Conservation (phyloP, 306 rosid genomes). For the Cyamopsis tetragonoloba region DNA sequence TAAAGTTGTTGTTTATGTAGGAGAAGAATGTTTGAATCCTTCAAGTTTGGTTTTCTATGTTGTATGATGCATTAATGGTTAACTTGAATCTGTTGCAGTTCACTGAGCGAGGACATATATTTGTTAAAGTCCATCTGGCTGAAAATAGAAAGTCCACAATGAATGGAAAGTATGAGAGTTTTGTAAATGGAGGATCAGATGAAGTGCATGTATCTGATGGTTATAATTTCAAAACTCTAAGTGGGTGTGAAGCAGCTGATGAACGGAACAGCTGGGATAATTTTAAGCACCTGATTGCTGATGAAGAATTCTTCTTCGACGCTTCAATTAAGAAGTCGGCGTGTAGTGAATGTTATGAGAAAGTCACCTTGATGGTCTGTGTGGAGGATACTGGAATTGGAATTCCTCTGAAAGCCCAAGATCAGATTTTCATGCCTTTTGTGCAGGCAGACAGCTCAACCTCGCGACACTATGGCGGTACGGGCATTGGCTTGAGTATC, state of each 20-base stretch:
- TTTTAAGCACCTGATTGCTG: constrained; percentile 61
- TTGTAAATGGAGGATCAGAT: constrained; percentile 55
- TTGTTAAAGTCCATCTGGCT: constrained; percentile 80
- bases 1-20: not conserved
- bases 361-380: constrained; percentile 70
- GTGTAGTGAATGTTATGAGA: constrained; percentile 46
- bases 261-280: constrained; percentile 82
- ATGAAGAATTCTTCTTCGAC: constrained; percentile 56
- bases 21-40: not conserved
- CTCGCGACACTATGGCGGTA: constrained; percentile 92
- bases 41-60: not conserved
- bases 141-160: constrained; percentile 42
- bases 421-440: constrained; percentile 85
- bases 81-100: constrained; percentile 55
- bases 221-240: constrained; percentile 61
- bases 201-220: constrained; percentile 46
- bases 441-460: constrained; percentile 99
- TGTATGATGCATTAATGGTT: constrained; percentile 19
- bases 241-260: constrained; percentile 91
- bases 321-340: constrained; percentile 35
- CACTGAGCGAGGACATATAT: constrained; percentile 91
- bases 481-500: constrained; percentile 98
- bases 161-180: constrained; percentile 49
- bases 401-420: constrained; percentile 83
- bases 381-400: constrained; percentile 98